Conservation (phyloP, 805 yeast species). For the Candida coquimbonensis region DNA sequence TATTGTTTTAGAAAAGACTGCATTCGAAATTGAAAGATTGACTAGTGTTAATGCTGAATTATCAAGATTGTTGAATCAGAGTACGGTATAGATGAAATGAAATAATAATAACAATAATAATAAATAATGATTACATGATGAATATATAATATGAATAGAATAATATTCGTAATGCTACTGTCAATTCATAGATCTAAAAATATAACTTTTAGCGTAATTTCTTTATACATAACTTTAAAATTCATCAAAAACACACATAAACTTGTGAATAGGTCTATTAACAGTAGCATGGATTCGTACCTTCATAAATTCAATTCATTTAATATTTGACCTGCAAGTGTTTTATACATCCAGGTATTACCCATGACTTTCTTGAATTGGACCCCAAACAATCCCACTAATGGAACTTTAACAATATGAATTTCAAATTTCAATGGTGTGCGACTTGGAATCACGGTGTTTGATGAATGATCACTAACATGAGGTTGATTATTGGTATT, state of each 20-base stretch:
- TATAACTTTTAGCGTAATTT: not conserved
- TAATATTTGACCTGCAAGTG: constrained; percentile 79
- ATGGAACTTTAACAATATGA: constrained; percentile 85
- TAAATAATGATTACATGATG: not conserved
- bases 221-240: not conserved
- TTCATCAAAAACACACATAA: not conserved
- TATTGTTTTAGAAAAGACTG: constrained; percentile 18
- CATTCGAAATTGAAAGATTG: constrained; percentile 14
- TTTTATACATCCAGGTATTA: constrained; percentile 92
- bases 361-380: constrained; percentile 92
- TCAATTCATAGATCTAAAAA: too few species aligned
- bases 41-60: constrained; percentile 7
- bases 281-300: too few species aligned
- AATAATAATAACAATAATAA: not conserved
- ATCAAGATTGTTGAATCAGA: not conserved
- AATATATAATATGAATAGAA: too few species aligned
- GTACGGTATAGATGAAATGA: not conserved
- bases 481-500: not conserved
- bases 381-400: constrained; percentile 85
- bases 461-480: not conserved
- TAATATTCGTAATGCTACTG: too few species aligned
- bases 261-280: too few species aligned
- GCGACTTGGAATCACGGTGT: constrained; percentile 24
- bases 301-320: constrained; percentile 21
- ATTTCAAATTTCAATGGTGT: constrained; percentile 84